Base-by-base conservation (phyloP, 768 basidiomycete species). In the Leucogyrophana mollusca region DNA sequence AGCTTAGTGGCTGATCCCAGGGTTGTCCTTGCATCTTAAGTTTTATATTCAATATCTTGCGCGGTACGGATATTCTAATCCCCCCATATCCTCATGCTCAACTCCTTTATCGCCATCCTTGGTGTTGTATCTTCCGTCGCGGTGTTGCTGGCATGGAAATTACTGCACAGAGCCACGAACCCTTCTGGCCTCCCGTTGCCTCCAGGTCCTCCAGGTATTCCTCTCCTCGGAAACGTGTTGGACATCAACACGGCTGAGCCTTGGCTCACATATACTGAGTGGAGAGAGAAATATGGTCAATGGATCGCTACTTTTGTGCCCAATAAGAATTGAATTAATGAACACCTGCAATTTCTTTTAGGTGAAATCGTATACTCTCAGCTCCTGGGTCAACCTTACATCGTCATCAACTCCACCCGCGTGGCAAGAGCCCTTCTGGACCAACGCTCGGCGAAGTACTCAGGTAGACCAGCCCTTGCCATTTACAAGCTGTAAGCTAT, bases 381-480 rank as follows among this genome's bases (percentile, higher is more conserved):
- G 2, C 22, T 33, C n/a, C 17, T 49, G 22, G 43, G 38, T 18
- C 18, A 34, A 24, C 25, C 38, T 25, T 33, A 50, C 30, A 25
- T 52, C 16, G 16, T 50, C 17, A 33, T 52, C n/a, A 47, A 47
- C 27, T 52, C 50, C 4, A 46, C 40, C 20, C 47, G 38, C 16
- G 42, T 37, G 17, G 46, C 50, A 5, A 41, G 34, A 18, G 27
- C 32, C 13, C 32, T 52, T 9, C 36, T 44, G 13, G 47, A 49
- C 9, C 7, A 35, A 23, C 47, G 47, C 4, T 37, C 47, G 1
- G 14, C 16, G 9, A 34, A 39, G n/a, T 51, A 46, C 13, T 41
- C 50, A 9, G 50, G 17, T 35, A 38, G 50, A 11, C 25, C 40
- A 18, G 22, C 16, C 9, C 22, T 40, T 11, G 2, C 50, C 9